Evolutionary conservation across 2,329 filamentous ascomycete species (phyloP).

Genomic region (Claviceps sp.): DNA sequence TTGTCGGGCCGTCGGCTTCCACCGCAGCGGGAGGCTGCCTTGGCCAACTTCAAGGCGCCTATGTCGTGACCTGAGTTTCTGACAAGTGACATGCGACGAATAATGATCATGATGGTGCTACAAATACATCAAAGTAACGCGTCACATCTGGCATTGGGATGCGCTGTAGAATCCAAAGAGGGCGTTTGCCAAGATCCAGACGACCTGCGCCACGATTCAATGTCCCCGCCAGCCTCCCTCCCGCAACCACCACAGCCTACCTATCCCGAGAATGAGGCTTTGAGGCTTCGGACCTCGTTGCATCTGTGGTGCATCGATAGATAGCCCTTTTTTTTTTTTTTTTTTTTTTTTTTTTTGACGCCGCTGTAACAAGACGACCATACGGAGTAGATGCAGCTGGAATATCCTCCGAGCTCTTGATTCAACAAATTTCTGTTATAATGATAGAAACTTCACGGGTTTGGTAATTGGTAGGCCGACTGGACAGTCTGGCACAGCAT

Average conservation of each 20-base stretch:
- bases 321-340: too few relatives aligned
- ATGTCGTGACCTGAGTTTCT: neutral
- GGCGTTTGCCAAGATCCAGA: constrained; percentile 3
- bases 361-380: too few relatives aligned
- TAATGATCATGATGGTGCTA: neutral
- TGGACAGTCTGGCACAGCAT: neutral
- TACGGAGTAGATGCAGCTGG: too few relatives aligned
- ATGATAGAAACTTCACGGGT: too few relatives aligned
- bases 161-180: neutral
- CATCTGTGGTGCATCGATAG: too few relatives aligned
- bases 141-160: neutral
- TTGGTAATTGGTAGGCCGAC: neutral
- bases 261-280: too few relatives aligned
- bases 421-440: too few relatives aligned
- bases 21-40: neutral
- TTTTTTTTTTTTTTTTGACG: too few relatives aligned
- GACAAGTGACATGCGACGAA: neutral
- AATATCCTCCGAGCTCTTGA: too few relatives aligned
- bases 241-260: neutral
- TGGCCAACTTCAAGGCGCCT: too few relatives aligned
- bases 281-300: neutral
- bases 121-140: neutral
- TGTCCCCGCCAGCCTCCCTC: neutral
- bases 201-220: constrained; percentile 3
- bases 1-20: neutral